Conservation (phyloP, 2,329 filamentous ascomycete genomes). For the Pseudocercospora cruenta region DNA sequence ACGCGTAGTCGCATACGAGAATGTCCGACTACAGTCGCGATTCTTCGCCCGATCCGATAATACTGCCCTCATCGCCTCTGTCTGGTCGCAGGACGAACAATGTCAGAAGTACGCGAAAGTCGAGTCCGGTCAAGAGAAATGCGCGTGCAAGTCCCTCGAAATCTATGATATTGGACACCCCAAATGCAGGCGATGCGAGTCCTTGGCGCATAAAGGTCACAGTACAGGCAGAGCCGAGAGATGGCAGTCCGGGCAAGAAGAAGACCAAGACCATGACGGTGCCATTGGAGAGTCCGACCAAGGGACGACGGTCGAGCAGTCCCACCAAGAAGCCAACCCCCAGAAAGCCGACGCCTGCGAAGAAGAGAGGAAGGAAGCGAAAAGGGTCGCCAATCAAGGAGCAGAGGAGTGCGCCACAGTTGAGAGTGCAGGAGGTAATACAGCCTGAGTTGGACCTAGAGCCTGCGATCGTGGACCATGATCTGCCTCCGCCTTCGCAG, state of each 20-base stretch:
- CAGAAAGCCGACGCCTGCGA: constrained; percentile 3
- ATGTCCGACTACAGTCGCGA: constrained; percentile 24
- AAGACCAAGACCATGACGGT: constrained; percentile 42
- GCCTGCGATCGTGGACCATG: neutral
- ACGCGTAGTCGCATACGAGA: constrained; percentile 2
- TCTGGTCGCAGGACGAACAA: constrained; percentile 16
- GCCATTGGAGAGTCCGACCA: constrained; percentile 43
- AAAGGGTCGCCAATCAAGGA: constrained; percentile 35
- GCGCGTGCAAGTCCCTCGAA: constrained; percentile 45
- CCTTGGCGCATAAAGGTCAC: constrained; percentile 57
- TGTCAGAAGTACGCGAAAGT: constrained; percentile 4
- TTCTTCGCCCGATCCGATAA: constrained; percentile 41
- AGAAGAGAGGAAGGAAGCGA: constrained; percentile 31
- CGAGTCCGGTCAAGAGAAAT: constrained; percentile 16
- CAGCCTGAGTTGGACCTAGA: constrained; percentile 7
- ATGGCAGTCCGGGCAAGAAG: constrained; percentile 24
- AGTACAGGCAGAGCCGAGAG: constrained; percentile 51
- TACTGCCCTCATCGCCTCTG: constrained; percentile 40
- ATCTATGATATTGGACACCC: constrained; percentile 50
- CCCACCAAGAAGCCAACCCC: constrained; percentile 23
- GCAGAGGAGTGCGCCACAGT: constrained; percentile 11
- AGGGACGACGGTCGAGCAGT: constrained; percentile 23
- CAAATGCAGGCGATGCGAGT: constrained; percentile 43
- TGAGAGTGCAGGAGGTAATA: constrained; percentile 6
- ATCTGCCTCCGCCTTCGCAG: constrained; percentile 12